Conservation (phyloP, 768 basidiomycete species). For the Kwoniella europaea region DNA sequence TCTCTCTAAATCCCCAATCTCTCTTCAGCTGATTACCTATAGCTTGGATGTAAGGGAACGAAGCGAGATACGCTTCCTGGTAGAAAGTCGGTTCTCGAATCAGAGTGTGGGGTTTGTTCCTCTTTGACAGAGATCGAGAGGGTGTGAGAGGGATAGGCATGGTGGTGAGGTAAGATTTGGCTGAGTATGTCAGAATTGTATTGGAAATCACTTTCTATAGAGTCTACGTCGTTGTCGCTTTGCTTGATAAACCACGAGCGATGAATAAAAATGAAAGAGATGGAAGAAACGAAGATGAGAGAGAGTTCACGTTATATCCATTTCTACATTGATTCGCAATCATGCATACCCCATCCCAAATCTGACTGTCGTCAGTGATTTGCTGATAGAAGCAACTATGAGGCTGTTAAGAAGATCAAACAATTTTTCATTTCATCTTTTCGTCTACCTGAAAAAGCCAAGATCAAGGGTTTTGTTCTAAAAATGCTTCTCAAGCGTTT, state of each 20-base stretch:
- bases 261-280: too few relatives aligned
- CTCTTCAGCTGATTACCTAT: constrained; percentile 2
- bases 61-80: constrained; percentile 19
- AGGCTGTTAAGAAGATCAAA: not conserved
- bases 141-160: not conserved
- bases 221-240: too few relatives aligned
- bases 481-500: not conserved
- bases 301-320: too few relatives aligned
- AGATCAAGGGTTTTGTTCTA: not conserved
- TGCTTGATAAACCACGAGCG: too few relatives aligned
- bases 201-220: too few relatives aligned
- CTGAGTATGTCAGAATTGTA: too few relatives aligned
- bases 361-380: too few relatives aligned
- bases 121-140: not conserved
- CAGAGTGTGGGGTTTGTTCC: not conserved
- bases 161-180: not conserved
- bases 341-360: too few relatives aligned
- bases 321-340: too few relatives aligned
- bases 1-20: constrained; percentile 8
- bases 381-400: not conserved
- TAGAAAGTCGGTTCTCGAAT: constrained; percentile 16
- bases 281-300: too few relatives aligned
- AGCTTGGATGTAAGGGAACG: constrained; percentile 1
- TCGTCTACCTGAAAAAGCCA: not conserved
- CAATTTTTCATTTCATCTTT: too few relatives aligned